phyloP scores from a whole-genome alignment of 2,329 filamentous ascomycete genomes.

The Alternaria burnsii region DNA sequence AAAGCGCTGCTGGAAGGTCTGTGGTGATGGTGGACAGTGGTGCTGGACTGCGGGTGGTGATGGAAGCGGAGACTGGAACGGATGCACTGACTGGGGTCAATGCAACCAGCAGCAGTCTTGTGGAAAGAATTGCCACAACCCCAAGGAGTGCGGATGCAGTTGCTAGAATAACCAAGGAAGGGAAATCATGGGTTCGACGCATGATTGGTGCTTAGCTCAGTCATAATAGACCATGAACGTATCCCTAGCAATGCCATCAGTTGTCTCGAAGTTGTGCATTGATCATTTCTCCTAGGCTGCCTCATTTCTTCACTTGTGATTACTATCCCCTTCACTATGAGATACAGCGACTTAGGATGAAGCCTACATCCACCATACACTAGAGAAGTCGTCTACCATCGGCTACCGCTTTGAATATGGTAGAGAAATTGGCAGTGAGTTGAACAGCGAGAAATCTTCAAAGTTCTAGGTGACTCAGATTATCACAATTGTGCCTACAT shows the following conservation, averaged over 20 bases:
- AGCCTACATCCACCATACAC: no score
- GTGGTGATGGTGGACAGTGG: constrained; percentile 2
- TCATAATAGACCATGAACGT: background rate
- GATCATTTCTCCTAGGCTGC: background rate
- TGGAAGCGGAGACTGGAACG: background rate
- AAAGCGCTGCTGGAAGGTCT: constrained; percentile 6
- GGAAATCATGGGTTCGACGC: background rate
- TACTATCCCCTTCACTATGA: no score
- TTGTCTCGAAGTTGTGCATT: background rate
- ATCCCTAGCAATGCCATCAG: background rate
- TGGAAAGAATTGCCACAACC: background rate
- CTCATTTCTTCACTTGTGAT: background rate
- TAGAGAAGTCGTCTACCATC: no score
- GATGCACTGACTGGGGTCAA: background rate
- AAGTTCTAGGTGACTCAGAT: no score
- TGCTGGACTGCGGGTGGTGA: constrained; percentile 2
- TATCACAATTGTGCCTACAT: no score
- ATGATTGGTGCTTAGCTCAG: background rate
- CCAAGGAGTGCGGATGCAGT: background rate
- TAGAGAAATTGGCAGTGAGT: no score
- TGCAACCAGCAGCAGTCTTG: background rate
- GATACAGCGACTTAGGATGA: no score
- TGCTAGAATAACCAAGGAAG: background rate
- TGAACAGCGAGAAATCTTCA: no score
- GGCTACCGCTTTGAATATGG: no score